phyloP scores from a whole-genome alignment of 2,329 filamentous ascomycete genomes.

The Aspergillus fumigatiaffinis region DNA sequence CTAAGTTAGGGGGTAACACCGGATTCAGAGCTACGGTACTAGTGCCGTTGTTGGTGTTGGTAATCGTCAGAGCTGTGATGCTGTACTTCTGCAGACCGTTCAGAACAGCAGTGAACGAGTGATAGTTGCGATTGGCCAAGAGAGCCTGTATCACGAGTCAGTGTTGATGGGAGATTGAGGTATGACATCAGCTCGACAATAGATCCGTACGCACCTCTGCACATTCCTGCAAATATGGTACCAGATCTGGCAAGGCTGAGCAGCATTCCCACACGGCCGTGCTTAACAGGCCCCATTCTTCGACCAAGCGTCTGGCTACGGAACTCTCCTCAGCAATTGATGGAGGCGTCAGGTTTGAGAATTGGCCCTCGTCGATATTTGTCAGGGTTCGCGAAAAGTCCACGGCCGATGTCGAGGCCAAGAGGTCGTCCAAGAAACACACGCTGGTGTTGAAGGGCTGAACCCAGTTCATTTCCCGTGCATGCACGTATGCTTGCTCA shows the following conservation, averaged over 20 bases:
- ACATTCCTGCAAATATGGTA: constrained; percentile 32
- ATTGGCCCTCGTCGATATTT: constrained; percentile 26
- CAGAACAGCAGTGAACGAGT: constrained; percentile 35
- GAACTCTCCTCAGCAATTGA: constrained; percentile 22
- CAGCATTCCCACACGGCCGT: constrained; percentile 38
- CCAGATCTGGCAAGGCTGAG: constrained; percentile 31
- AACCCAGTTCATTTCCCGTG: constrained; percentile 32
- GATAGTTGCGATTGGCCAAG: constrained; percentile 30
- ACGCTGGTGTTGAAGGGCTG: constrained; percentile 28
- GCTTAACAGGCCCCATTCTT: constrained; percentile 30
- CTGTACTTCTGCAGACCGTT: constrained; percentile 34
- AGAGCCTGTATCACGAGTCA: constrained; percentile 23
- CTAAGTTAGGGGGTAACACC: constrained; percentile 20
- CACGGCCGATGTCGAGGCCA: constrained; percentile 27
- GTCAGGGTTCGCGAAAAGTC: constrained; percentile 33
- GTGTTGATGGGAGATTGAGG: background rate
- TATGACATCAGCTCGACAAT: background rate
- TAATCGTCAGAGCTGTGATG: constrained; percentile 20
- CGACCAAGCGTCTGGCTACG: constrained; percentile 18
- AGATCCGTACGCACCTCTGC: constrained; percentile 26
- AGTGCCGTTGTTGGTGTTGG: constrained; percentile 9
- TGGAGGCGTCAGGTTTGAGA: constrained; percentile 24
- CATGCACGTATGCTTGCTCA: constrained; percentile 31
- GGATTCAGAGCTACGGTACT: constrained; percentile 20
- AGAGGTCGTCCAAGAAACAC: constrained; percentile 32